Conservation (phyloP, 116 monocot species). For the Thalassia testudinum region DNA sequence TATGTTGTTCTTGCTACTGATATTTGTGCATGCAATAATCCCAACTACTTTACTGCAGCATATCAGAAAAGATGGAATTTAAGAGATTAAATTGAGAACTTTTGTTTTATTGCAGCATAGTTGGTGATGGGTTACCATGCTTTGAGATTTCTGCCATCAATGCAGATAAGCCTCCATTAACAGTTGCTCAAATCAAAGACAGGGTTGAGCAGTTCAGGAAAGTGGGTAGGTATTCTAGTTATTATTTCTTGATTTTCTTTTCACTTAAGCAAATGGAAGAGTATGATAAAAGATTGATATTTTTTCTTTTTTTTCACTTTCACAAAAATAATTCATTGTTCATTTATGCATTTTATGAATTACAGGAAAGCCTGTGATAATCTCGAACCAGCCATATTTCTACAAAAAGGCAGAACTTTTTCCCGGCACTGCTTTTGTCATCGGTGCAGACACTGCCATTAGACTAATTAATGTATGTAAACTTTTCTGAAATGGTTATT, state of each 20-base stretch:
- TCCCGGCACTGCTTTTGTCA: slow-evolving; percentile 86
- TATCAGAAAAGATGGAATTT: too few species aligned
- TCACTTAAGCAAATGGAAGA: too few species aligned
- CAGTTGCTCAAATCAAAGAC: slow-evolving; percentile 67
- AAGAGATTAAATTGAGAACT: too few species aligned
- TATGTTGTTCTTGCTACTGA: too few species aligned
- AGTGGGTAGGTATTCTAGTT: slow-evolving; percentile 33
- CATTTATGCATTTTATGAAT: background rate
- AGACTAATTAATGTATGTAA: slow-evolving; percentile 80
- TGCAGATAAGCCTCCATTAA: slow-evolving; percentile 84
- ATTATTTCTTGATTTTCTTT: background rate
- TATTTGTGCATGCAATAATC: too few species aligned
- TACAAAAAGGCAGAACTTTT: slow-evolving; percentile 88
- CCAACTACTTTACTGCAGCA: too few species aligned
- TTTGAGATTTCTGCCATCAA: slow-evolving; percentile 93
- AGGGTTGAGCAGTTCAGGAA: slow-evolving; percentile 72
- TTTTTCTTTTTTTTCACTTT: too few species aligned
- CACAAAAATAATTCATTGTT: too few species aligned
- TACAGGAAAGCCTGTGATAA: slow-evolving; percentile 78
- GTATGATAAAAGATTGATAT: too few species aligned
- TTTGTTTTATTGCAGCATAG: slow-evolving; percentile 34
- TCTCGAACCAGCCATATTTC: slow-evolving; percentile 86
- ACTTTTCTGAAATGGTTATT: background rate
- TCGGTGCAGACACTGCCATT: slow-evolving; percentile 84
- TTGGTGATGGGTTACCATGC: slow-evolving; percentile 62